Base-by-base conservation (phyloP, 768 basidiomycete genomes). In the Pulveroboletus sp. region DNA sequence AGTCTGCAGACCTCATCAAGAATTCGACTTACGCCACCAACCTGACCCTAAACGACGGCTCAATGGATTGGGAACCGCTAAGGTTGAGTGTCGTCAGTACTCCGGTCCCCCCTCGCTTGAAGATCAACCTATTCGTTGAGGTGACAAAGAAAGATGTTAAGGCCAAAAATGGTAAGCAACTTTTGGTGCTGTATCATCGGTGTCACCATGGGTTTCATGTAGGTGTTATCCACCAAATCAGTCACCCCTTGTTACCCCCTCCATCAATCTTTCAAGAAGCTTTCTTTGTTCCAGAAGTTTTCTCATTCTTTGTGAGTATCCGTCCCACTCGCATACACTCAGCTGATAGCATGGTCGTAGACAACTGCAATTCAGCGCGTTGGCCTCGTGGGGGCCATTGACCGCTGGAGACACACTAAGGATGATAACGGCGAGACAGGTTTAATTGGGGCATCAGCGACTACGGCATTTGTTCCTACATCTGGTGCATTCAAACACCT, bases 1-100 rank as follows among this genome's bases (percentile, higher is more conserved):
- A 71, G 47, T 61, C 66, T 1, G 48, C 54, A 13, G 69, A 71
- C 12, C 72, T 85, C 17, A 71, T 73, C 9, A 67, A 72, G 56
- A 82, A 83, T 61, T 74, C 73, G 6, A 86, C 83, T 0, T 76
- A 74, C 44, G 69, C 78, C 8, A 79, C 78, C 1, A 68, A 71
- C 26, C 64, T 83, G 24, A 63, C 67, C 8, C 65, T 78, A 7
- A 56, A 63, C 6, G 68, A 75, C 40, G 72, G 73, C 10, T 68
- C 71, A 2, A 63, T 78, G 34, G 78, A 73, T 45, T 67, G 67
- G 6, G 61, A 80, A 44, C 68, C 76, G 1, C 61, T 76, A 37
- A 76, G 82, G 30, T 48, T 83, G 41, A 69, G 71, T 19, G 62
- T 79, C 30, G 52, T 64, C 34, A 60, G 67, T 36, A 62, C 50